Base-by-base conservation (phyloP, 805 yeast species). In the Suhomyces kilbournensis region DNA sequence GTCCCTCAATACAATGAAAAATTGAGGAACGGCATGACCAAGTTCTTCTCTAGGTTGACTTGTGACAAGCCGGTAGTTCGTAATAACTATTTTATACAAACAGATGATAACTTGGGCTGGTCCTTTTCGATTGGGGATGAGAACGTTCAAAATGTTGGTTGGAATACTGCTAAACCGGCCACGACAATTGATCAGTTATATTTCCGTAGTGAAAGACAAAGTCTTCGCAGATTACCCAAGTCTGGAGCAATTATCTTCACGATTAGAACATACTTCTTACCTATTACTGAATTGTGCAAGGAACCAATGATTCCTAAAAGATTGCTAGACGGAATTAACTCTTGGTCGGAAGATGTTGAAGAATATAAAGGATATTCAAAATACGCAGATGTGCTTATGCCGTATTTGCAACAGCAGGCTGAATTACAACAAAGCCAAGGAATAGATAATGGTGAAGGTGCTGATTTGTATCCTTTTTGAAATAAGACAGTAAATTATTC, bases 221-320 rank as follows among this genome's bases (percentile, higher is more conserved):
- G 84, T 46, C 70, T 84, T 48, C 74, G 88, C 58, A 72, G 86
- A 60, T 70, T 84, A 52, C 89, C 90, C 12, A 67, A 74, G 38
- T 65, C 81, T 3, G 88, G 89, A 9, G 85, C 79, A 10, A 69
- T 76, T 20, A 67, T 80, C 2, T 85, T 84, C 66, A 84, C 88
- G 20, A 74, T 84, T 47, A 71, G 89, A 58, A 85, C 89, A 0
- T 84, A 84, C 60, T 83, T 84, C 63, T 59, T 77, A 20, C 87
- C 88, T 7, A 60, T 84, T 28, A 67, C 70, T 3, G 77, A 82
- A 53, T 63, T 85, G 47, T 78, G 80, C 53, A 60, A 80, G 57
- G 89, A 85, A 65, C 87, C 88, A 7, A 77, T 75, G 56, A 71
- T 85, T 26, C 88, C 90, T 4, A 69, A 82, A 54, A 72, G 90